Percentiles rank a stretch among this genome's conserved stretches.
phyloP scores from a whole-genome alignment of 805 yeast genomes.

The Barnettozyma sucrosica region DNA sequence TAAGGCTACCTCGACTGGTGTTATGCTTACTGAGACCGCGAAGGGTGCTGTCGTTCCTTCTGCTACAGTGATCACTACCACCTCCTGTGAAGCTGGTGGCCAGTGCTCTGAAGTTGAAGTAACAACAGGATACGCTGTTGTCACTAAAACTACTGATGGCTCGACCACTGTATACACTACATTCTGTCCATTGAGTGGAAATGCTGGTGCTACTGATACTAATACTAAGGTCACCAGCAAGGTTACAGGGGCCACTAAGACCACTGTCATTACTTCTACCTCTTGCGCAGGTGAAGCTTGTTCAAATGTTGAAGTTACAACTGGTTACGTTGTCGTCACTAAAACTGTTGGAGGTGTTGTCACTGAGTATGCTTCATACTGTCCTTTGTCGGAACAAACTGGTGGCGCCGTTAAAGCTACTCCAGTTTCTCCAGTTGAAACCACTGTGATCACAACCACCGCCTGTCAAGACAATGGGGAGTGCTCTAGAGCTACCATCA shows the following conservation, averaged over 20 bases:
- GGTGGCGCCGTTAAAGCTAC: not conserved
- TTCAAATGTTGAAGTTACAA: not conserved
- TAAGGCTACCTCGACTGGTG: not conserved
- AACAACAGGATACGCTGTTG: conserved; percentile 8
- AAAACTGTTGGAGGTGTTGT: not conserved
- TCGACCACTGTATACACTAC: conserved; percentile 8
- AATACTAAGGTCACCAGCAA: too few species aligned
- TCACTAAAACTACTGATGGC: conserved; percentile 1
- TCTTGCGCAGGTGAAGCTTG: not conserved
- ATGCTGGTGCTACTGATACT: not conserved
- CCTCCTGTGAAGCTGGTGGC: not conserved
- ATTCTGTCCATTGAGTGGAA: conserved; percentile 5
- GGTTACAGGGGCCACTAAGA: not conserved
- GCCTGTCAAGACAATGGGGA: not conserved
- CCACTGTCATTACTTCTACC: not conserved
- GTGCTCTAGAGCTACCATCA: conserved; percentile 1
- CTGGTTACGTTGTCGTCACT: conserved; percentile 1
- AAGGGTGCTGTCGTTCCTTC: not conserved
- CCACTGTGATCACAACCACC: not conserved
- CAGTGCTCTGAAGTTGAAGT: conserved; percentile 1
- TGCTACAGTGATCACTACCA: not conserved
- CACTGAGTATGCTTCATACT: not conserved
- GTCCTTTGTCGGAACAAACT: not conserved
- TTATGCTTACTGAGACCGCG: not conserved
- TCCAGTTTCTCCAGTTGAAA: not conserved